Evolutionary conservation across 225 moss, liverwort and hornwort genomes (phyloP), one percentile per base, ranked within the genome.

Genomic region (Pseudisothecium myosuroides): DNA sequence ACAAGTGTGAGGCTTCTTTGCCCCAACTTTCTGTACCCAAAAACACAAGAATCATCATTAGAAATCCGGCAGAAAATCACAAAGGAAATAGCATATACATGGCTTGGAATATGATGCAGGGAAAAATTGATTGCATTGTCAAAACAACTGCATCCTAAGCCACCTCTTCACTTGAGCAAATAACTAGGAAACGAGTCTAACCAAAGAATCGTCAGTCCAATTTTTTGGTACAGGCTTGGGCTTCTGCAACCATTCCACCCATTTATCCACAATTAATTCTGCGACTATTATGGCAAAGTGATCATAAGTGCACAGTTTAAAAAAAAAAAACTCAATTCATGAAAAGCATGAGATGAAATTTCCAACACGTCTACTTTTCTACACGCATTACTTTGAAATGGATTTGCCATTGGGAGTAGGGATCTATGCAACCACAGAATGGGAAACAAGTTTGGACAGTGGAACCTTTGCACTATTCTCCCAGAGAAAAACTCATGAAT

Each of bases 1-100:
- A 87, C 98, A 98, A 76, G 92, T 97, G 90, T 92, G 95, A 88
- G 87, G 92, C 52, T 88, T 93, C 81, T 68, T 83, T 31, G 95
- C 92, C 66, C 87, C 81, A 87, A 92, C 94, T 79, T 37, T 75
- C 93, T 93, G 86, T 31, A n/a, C 28, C 45, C 13, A n/a, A 47
- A 77, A 79, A 50, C 7, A 64, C 1, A 1, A 21, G 1, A 21
- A 52, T 27, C 52, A 45, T 69, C 15, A 14, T 86, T 81, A 86
- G 60, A 49, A 81, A 58, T 34, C 36, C 17, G 7, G 54, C 36
- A 21, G 16, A 80, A 64, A 78, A 39, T 66, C 61, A 79, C 17
- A 22, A 81, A 60, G 13, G 13, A 60, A 37, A 47, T 41, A 18
- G n/a, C 19, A 45, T 15, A 24, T 5, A 16, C 11, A 58, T 13